Conservation (phyloP, 257 asterid species). For the Fraxinus anomala region DNA sequence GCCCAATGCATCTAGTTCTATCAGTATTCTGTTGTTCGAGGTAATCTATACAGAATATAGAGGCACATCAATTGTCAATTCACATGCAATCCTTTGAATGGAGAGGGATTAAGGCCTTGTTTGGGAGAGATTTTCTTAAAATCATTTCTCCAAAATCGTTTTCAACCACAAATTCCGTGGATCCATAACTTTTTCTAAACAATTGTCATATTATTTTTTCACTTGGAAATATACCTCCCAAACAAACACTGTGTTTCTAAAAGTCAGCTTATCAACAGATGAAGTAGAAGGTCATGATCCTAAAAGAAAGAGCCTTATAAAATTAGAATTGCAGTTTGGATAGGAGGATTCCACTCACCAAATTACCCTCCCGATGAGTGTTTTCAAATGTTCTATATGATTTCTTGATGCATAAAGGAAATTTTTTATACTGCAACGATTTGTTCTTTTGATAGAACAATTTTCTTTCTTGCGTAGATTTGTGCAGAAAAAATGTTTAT, state of each 20-base stretch:
- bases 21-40: not conserved
- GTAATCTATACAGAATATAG: not conserved
- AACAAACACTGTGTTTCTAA: no score
- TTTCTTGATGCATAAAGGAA: not conserved
- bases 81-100: not conserved
- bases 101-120: not conserved
- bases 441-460: not conserved
- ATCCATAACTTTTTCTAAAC: no score
- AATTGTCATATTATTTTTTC: no score
- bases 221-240: no score
- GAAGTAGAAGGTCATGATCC: not conserved
- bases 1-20: not conserved
- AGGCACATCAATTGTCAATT: not conserved
- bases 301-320: not conserved
- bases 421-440: not conserved
- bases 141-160: no score
- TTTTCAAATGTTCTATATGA: not conserved
- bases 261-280: no score
- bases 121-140: no score
- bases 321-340: not conserved
- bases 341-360: not conserved
- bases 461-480: not conserved
- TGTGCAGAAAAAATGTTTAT: not conserved
- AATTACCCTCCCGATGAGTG: not conserved
- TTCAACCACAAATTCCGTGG: no score